Conservation (phyloP, 371 early-diverging fungal genomes). For the Vittaforma corneae region DNA sequence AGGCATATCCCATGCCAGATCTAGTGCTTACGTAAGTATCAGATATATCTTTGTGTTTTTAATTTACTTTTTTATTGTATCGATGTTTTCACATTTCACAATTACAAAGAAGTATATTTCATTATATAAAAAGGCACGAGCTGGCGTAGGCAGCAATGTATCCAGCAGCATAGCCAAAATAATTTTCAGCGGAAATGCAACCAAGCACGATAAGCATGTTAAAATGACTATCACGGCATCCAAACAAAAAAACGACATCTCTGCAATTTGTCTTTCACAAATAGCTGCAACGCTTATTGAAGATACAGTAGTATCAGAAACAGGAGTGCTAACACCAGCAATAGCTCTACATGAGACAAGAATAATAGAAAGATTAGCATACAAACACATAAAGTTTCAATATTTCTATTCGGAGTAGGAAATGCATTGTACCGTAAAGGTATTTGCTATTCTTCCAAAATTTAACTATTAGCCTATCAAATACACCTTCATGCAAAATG, state of each 20-base stretch:
- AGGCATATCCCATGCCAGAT: constrained; percentile 9
- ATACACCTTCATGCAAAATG: constrained; percentile 7
- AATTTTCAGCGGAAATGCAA: constrained; percentile 43
- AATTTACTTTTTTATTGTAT: constrained; percentile 18
- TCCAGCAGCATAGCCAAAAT: too few relatives aligned
- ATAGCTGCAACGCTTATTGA: constrained; percentile 23
- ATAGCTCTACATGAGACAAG: constrained; percentile 46
- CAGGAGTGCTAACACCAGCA: constrained; percentile 58
- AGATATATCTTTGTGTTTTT: constrained; percentile 19
- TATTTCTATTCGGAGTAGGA: too few relatives aligned
- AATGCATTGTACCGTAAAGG: too few relatives aligned
- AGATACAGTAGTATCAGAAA: constrained; percentile 7
- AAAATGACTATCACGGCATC: constrained; percentile 52
- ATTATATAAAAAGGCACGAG: too few relatives aligned
- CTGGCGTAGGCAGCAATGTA: too few relatives aligned
- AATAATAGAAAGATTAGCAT: constrained; percentile 41
- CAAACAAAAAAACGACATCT: constrained; percentile 29
- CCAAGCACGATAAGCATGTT: constrained; percentile 22
- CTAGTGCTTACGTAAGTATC: constrained; percentile 38
- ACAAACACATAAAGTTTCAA: constrained; percentile 46
- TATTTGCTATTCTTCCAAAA: not conserved
- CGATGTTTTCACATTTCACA: constrained; percentile 22
- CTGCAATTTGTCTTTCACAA: constrained; percentile 47
- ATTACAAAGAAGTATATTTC: too few relatives aligned
- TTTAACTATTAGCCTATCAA: not conserved